Evolutionary conservation across 257 asterid species (phyloP), one percentile per base, ranked within the genome.

Genomic region (Plectranthus barbatus): DNA sequence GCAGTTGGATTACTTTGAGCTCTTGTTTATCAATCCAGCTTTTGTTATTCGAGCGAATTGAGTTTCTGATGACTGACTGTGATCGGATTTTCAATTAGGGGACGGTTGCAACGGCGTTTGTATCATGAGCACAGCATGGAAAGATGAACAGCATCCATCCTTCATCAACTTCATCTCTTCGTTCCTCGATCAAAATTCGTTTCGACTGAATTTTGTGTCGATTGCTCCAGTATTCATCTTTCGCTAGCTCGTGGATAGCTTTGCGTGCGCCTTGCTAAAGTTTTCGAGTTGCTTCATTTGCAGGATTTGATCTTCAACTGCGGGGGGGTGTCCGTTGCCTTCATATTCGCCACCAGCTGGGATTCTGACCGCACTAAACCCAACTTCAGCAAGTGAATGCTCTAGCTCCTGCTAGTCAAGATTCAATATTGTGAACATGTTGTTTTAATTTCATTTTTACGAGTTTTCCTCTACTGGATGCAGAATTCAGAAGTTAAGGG

Each of bases 281-380:
- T 23, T 29, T 55, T 58, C 46, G 42, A 73, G 67, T 33, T 50
- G 58, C 60, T 66, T 53, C 70, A 39, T 60, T 66, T 74, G 79
- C 94, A 90, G 99, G 99, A 93, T 75, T 87, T 93, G 77, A 93
- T 93, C 74, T 90, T 90, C 40, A 93, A 84, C 75, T 87, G 94
- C 64, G 94, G 97, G 21, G 99, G 96, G 42, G 61, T 84, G 31
- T 93, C 99, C 0, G 75, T 90, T 34, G 99, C 99, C 56, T 90
- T 93, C 77, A 44, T 93, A 59, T 93, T 87, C 74, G 75, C 64
- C 31, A 84, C 90, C 37, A 79, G 64, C 60, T 93, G 96, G 99
- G 81, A 77, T 72, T 74, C 64, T 20, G 72, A 56, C 76, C 44
- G 61, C 40, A 48, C 62, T 18, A 45, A 66, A 37, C 60, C 87